Percentiles rank a stretch among this genome's conserved stretches.
Conservation (phyloP, 1,284 basidiomycete genomes). For the Porogramme epimiltina region DNA sequence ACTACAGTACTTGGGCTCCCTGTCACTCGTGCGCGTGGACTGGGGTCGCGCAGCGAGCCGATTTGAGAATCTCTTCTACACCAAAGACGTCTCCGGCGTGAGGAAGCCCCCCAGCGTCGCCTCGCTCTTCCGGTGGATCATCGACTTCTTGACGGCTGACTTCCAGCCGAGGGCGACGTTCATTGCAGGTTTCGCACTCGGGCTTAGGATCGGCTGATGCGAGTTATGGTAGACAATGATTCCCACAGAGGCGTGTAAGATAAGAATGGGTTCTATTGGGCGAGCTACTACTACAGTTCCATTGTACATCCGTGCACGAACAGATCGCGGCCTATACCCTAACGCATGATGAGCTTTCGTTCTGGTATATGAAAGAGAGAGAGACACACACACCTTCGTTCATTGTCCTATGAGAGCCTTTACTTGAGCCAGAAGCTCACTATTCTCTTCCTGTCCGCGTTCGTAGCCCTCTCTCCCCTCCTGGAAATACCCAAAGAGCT, state of each 20-base stretch:
- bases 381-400: neutral
- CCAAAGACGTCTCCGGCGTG: conserved; percentile 53
- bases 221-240: neutral
- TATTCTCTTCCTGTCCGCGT: conserved; percentile 29
- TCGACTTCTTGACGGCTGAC: conserved; percentile 90
- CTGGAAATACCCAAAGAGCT: conserved; percentile 35
- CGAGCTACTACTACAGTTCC: neutral
- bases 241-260: conserved; percentile 1
- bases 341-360: too few relatives aligned
- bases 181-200: conserved; percentile 69
- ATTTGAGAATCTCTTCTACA: conserved; percentile 79
- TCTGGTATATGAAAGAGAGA: neutral
- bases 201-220: conserved; percentile 53
- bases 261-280: neutral
- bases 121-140: conserved; percentile 71
- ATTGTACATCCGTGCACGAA: neutral
- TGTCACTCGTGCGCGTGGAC: conserved; percentile 76
- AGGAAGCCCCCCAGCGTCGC: conserved; percentile 61
- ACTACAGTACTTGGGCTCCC: conserved; percentile 75
- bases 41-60: conserved; percentile 63
- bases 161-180: conserved; percentile 87
- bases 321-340: too few relatives aligned
- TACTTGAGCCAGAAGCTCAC: conserved; percentile 35
- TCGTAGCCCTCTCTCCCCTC: conserved; percentile 12
- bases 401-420: conserved; percentile 24